These are phyloP conservation scores for Pseudopyricularia javanii DNA, from an alignment of 2,329 filamentous ascomycete genomes.

Conservation along the genomic window DNA sequence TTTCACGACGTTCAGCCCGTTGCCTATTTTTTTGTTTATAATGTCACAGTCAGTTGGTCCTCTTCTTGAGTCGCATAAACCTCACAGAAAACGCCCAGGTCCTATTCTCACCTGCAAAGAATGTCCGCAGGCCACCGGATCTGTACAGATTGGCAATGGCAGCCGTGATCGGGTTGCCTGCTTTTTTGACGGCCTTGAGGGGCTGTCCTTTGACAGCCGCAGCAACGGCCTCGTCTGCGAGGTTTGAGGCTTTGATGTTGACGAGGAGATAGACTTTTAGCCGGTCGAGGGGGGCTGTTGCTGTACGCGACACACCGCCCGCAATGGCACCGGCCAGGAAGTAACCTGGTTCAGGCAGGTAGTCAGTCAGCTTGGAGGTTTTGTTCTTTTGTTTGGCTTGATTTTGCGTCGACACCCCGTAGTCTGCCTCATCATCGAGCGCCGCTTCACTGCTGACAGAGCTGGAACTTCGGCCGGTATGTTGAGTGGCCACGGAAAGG, in stretches of 20 bases:
- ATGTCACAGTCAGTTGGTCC: neutral
- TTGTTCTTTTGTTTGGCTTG: conserved; percentile 11
- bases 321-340: conserved; percentile 92
- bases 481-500: conserved; percentile 6
- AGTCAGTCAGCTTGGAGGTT: conserved; percentile 47
- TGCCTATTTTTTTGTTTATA: conserved; percentile 42
- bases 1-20: conserved; percentile 91
- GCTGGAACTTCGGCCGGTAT: neutral
- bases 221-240: conserved; percentile 40
- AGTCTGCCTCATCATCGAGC: conserved; percentile 11
- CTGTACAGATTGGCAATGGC: conserved; percentile 72
- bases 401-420: neutral
- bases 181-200: conserved; percentile 50
- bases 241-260: conserved; percentile 55
- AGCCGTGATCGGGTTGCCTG: conserved; percentile 55
- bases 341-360: conserved; percentile 86
- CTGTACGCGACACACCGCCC: conserved; percentile 87
- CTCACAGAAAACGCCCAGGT: neutral
- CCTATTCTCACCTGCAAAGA: conserved; percentile 69
- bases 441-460: conserved; percentile 15
- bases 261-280: conserved; percentile 96
- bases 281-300: conserved; percentile 90
- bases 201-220: conserved; percentile 51
- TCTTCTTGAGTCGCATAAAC: neutral
- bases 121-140: conserved; percentile 73